Conservation (phyloP, 192 early-diverging fungal genomes). For the Phlyctochytrium bullatum region DNA sequence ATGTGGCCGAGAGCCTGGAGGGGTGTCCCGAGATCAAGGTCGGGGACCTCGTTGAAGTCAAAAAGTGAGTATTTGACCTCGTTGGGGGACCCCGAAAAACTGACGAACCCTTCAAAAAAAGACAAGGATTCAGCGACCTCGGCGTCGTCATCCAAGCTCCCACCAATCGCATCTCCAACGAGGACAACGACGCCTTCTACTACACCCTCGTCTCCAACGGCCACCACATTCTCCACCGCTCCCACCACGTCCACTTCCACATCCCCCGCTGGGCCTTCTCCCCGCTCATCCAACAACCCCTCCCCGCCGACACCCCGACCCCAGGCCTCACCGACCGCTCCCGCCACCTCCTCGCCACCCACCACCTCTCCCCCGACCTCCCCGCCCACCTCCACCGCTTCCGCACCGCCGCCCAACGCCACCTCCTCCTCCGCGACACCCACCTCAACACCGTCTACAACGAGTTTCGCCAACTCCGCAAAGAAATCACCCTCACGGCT, state of each 20-base stretch:
- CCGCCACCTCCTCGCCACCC: slow-evolving; percentile 10
- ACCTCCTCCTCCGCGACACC: slow-evolving; percentile 6
- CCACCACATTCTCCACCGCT: slow-evolving; percentile 24
- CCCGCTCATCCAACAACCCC: slow-evolving; percentile 1
- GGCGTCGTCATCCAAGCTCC: background rate
- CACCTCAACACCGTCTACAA: slow-evolving; percentile 9
- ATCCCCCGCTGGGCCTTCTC: slow-evolving; percentile 32
- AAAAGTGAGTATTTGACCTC: background rate
- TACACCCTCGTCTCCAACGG: slow-evolving; percentile 23
- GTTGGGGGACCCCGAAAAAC: too few relatives aligned
- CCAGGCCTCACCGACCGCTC: slow-evolving; percentile 20
- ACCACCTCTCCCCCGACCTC: slow-evolving; percentile 14
- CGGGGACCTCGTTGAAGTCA: background rate
- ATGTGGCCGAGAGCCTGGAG: slow-evolving; percentile 8
- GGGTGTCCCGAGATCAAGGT: slow-evolving; percentile 1
- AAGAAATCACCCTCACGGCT: slow-evolving; percentile 19
- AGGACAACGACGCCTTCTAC: slow-evolving; percentile 1
- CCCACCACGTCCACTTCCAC: slow-evolving; percentile 26
- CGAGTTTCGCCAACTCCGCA: slow-evolving; percentile 7
- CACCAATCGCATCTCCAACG: background rate
- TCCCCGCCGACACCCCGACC: too few relatives aligned
- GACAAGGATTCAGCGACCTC: too few relatives aligned
- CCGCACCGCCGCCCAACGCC: slow-evolving; percentile 17
- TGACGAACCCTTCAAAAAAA: too few relatives aligned
- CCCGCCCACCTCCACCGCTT: slow-evolving; percentile 33